These are phyloP conservation scores for Tilletia walkeri DNA, from an alignment of 1,284 basidiomycete genomes.

Conservation along the genomic window DNA sequence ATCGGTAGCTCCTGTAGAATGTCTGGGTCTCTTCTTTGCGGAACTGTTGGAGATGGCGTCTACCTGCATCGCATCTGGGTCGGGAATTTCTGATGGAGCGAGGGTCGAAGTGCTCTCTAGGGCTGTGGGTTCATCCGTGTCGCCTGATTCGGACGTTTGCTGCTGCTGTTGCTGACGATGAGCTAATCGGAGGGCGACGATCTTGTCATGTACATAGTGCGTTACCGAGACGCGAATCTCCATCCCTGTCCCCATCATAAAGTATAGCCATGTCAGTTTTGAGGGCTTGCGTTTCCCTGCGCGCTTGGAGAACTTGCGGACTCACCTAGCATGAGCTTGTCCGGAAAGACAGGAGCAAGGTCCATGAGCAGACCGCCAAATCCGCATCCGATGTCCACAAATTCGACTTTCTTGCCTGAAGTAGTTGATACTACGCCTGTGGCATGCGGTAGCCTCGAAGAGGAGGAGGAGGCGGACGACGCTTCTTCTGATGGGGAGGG, in stretches of 20 bases:
- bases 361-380: conserved; percentile 91
- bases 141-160: background rate
- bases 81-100: background rate
- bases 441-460: conserved; percentile 17
- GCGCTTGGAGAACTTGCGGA: background rate
- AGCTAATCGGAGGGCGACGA: conserved; percentile 72
- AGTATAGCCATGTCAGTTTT: no score
- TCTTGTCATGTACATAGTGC: conserved; percentile 92
- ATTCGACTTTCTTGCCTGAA: conserved; percentile 70
- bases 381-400: conserved; percentile 95
- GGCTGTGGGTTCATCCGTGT: background rate
- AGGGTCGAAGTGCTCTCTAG: background rate
- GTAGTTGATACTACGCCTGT: conserved; percentile 2
- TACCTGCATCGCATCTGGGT: background rate
- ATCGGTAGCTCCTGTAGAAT: background rate
- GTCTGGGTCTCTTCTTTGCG: background rate
- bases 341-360: conserved; percentile 85
- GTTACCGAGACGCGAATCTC: conserved; percentile 97
- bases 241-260: conserved; percentile 61
- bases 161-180: conserved; percentile 3
- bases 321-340: conserved; percentile 86
- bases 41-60: no score
- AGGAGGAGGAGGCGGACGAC: background rate
- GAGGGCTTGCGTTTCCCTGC: no score
- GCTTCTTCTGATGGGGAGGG: conserved; percentile 29